Percentiles rank a stretch among this genome's conserved stretches.
Evolutionary conservation across 495 filamentous ascomycete species (phyloP).

Genomic region (Cercophora samala): DNA sequence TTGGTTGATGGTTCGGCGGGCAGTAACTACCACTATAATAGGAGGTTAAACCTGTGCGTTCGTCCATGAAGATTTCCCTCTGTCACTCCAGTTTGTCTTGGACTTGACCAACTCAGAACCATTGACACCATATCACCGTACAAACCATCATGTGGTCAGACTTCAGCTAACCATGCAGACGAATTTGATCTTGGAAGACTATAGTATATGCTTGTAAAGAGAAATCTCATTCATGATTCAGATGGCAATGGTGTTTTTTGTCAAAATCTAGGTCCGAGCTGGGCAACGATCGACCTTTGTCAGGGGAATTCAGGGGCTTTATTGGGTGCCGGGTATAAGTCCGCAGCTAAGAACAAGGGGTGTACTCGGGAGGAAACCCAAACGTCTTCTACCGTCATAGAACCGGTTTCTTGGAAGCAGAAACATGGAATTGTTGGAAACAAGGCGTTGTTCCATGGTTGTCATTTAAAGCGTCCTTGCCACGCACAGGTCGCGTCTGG

Average conservation of each 20-base stretch:
- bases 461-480: not conserved
- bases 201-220: too few relatives aligned
- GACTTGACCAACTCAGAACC: too few relatives aligned
- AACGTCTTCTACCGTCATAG: not conserved
- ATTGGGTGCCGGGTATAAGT: not conserved
- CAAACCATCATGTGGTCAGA: too few relatives aligned
- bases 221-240: not conserved
- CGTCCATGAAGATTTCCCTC: too few relatives aligned
- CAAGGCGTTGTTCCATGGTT: not conserved
- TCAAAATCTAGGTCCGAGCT: not conserved
- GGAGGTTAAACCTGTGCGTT: too few relatives aligned
- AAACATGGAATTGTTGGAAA: not conserved
- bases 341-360: not conserved
- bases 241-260: not conserved
- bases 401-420: not conserved
- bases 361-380: not conserved
- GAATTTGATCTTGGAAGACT: too few relatives aligned
- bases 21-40: too few relatives aligned
- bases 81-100: too few relatives aligned
- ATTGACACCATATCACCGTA: too few relatives aligned
- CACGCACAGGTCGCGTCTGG: not conserved
- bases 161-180: too few relatives aligned
- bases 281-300: not conserved
- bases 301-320: not conserved
- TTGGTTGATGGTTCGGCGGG: slow-evolving; percentile 20